Conservation (phyloP, 805 yeast genomes). For the Barnettozyma californica region DNA sequence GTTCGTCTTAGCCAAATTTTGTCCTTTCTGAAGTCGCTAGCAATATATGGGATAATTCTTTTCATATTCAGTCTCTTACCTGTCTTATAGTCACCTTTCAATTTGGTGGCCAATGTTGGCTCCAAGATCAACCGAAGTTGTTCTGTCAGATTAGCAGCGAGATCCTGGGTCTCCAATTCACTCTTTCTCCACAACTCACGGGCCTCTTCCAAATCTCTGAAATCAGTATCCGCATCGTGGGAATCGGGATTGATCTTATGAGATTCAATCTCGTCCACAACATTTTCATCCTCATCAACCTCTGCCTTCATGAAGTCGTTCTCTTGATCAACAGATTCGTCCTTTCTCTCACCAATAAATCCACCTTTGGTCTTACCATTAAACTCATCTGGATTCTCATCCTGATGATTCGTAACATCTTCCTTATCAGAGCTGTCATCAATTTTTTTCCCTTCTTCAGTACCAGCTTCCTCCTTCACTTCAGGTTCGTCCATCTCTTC, state of each 20-base stretch:
- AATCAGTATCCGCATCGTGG: constrained; percentile 26
- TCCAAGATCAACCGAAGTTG: constrained; percentile 89
- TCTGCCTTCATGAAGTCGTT: constrained; percentile 31
- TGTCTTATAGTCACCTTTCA: constrained; percentile 92
- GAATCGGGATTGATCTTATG: constrained; percentile 19
- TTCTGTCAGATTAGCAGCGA: constrained; percentile 84
- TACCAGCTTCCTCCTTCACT: constrained; percentile 30
- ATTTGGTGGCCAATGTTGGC: constrained; percentile 93
- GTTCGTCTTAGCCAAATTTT: constrained; percentile 98
- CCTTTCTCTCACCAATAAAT: constrained; percentile 42
- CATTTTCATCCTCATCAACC: constrained; percentile 24
- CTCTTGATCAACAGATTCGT: constrained; percentile 23
- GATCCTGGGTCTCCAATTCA: constrained; percentile 80
- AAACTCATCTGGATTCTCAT: constrained; percentile 37
- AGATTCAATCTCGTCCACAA: constrained; percentile 23
- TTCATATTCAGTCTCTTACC: constrained; percentile 97
- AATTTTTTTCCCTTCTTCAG: constrained; percentile 26
- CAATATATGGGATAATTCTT: constrained; percentile 95
- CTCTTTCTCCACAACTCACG: constrained; percentile 76
- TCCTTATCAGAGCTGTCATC: constrained; percentile 22
- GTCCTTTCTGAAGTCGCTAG: constrained; percentile 94
- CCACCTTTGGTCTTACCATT: constrained; percentile 48
- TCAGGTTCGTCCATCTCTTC: constrained; percentile 29
- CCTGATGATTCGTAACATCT: constrained; percentile 26
- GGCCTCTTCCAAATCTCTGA: constrained; percentile 59